Evolutionary conservation across 441 rosid genomes (phyloP), one percentile per base, ranked within the genome.

Genomic region (Populus hybrid): DNA sequence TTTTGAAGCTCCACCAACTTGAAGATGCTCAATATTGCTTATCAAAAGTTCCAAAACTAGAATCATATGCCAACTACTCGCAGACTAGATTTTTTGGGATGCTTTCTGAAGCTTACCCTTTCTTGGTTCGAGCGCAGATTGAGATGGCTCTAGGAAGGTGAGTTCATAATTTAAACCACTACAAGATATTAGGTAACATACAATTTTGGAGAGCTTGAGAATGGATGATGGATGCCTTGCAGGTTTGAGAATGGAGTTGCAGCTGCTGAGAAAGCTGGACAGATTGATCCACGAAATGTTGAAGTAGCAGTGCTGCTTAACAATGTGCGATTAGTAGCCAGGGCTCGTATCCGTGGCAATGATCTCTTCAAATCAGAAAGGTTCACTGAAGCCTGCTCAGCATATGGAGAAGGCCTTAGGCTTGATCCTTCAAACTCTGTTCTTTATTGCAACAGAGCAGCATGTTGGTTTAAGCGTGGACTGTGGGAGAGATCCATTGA

Each of bases 91-190:
- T 88, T 83, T 91, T 89, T 80, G 96, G 94, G 82, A 92, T 94
- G 90, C 89, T 82, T 78, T 86, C 90, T 73, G 96, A 89, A 86
- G 94, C 97, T 21, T 94, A 91, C 82, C 79, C 73, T 30, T 81
- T 70, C 70, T 89, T 90, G 69, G 96, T 90, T 74, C 88, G 53
- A 79, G 91, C 98, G 30, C 95, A 92, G 78, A 84, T 94, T 73
- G 96, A 94, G 75, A 84, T 92, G 93, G 94, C 98, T 32, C 77
- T 83, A 73, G 98, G 98, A 88, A 92, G 98, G 98, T 92, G 84
- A 84, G 94, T 85, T 71, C 72, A 76, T 40, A 80, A 67, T 74
- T 74, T 59, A 42, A 74, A n/a, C 18, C 61, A 72, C 80, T 69
- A 18, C 26, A 40, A 7, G 79, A 70, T 65, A 34, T 81, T 32